phyloP scores from a whole-genome alignment of 2,329 filamentous ascomycete species.

The Chaetomiaceae sp. region DNA sequence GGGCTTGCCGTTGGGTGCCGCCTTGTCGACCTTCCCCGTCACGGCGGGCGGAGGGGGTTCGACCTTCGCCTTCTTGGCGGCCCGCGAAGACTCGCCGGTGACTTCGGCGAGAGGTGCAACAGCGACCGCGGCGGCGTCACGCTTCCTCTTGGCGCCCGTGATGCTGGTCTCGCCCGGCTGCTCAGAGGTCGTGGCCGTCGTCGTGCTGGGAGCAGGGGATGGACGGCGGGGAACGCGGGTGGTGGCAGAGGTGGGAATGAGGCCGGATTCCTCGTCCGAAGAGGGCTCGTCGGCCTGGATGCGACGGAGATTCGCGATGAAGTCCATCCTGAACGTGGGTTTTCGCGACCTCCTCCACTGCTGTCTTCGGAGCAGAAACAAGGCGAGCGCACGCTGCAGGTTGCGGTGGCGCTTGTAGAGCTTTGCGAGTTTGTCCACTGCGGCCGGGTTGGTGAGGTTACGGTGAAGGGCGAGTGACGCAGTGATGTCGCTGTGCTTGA shows the following conservation, averaged over 20 bases:
- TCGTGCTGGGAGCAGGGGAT: not conserved
- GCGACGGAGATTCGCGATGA: slow-evolving; percentile 6
- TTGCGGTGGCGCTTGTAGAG: slow-evolving; percentile 12
- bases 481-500: not conserved
- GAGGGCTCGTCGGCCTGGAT: slow-evolving; percentile 14
- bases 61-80: slow-evolving; percentile 11
- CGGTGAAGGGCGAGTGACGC: not conserved
- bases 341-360: slow-evolving; percentile 13
- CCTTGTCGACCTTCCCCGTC: not conserved
- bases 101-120: not conserved
- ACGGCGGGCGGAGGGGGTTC: not conserved
- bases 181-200: slow-evolving; percentile 3
- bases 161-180: slow-evolving; percentile 1
- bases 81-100: not conserved
- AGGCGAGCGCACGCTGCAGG: slow-evolving; percentile 8
- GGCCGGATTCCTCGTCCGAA: slow-evolving; percentile 13
- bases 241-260: not conserved
- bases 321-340: slow-evolving; percentile 10
- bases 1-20: not conserved
- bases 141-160: slow-evolving; percentile 8
- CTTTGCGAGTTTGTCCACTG: not conserved
- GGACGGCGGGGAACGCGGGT: not conserved
- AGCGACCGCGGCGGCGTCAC: not conserved
- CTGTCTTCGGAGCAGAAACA: slow-evolving; percentile 12
- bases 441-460: not conserved